Percentiles rank a stretch among this genome's conserved stretches.
These are phyloP conservation scores for Ganoderma boninense DNA, from an alignment of 1,284 basidiomycete genomes.

Conservation along the genomic window DNA sequence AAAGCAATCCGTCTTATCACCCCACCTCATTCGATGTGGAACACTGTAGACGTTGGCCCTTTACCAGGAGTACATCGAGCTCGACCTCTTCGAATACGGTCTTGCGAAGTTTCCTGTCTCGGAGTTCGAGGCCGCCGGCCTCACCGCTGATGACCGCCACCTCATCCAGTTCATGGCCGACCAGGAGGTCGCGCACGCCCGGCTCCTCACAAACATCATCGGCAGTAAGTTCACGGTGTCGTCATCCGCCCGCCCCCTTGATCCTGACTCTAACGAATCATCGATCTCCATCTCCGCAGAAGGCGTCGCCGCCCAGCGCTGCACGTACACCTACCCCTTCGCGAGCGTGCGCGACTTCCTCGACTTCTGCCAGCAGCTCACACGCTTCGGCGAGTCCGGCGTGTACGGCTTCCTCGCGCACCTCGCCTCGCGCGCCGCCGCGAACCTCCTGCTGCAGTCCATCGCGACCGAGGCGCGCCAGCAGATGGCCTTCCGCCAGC, in stretches of 20 bases:
- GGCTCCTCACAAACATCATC: conserved; percentile 58
- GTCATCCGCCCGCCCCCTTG: conserved; percentile 16
- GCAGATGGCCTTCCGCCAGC: conserved; percentile 74
- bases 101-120: conserved; percentile 59
- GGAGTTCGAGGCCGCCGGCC: conserved; percentile 65
- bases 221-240: conserved; percentile 37
- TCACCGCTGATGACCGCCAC: conserved; percentile 61
- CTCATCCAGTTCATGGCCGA: conserved; percentile 67
- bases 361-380: conserved; percentile 65
- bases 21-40: not conserved
- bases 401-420: conserved; percentile 69
- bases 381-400: conserved; percentile 68
- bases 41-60: conserved; percentile 55
- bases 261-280: not conserved
- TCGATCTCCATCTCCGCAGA: no score
- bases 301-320: conserved; percentile 52
- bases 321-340: conserved; percentile 71
- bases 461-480: conserved; percentile 75
- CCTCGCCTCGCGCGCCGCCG: conserved; percentile 65
- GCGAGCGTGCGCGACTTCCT: conserved; percentile 66
- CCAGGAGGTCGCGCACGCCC: conserved; percentile 65
- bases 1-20: not conserved
- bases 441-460: conserved; percentile 63
- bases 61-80: conserved; percentile 70
- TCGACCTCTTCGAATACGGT: conserved; percentile 71